Percentiles rank a stretch among this genome's conserved stretches.
Conservation (phyloP, 345 rosid genomes). For the Brassica incana region DNA sequence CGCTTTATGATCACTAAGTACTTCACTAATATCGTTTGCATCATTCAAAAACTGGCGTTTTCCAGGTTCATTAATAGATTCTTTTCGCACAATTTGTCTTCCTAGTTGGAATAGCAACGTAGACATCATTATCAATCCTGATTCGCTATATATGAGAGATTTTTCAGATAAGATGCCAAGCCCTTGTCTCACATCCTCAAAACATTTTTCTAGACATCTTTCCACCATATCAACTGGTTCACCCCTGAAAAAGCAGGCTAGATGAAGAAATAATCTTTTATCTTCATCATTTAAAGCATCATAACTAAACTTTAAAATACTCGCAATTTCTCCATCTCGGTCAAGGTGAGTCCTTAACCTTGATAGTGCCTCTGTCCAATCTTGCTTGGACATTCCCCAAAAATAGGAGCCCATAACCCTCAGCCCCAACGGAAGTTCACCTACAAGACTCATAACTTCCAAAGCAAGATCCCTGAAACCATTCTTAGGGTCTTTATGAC, state of each 20-base stretch:
- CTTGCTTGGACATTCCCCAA: background rate
- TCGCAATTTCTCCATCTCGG: background rate
- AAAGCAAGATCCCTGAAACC: background rate
- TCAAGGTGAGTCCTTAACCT: background rate
- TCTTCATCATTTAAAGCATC: background rate
- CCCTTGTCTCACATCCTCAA: background rate
- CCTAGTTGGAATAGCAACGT: no score
- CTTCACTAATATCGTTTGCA: no score
- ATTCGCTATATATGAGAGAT: no score
- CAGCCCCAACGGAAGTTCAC: background rate
- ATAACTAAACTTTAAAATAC: no score
- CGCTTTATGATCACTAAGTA: no score
- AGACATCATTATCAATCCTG: no score
- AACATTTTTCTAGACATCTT: background rate
- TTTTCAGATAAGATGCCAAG: background rate
- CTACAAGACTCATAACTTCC: background rate
- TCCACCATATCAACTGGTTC: background rate
- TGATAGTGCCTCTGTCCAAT: background rate
- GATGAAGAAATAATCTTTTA: background rate
- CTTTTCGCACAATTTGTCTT: no score
- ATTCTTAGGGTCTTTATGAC: background rate
- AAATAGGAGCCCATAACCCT: background rate
- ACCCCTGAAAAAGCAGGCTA: background rate
- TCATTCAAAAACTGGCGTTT: no score
- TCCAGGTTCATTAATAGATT: no score